These are phyloP conservation scores for Fusarium buharicum DNA, from an alignment of 2,329 filamentous ascomycete genomes.

Conservation along the genomic window DNA sequence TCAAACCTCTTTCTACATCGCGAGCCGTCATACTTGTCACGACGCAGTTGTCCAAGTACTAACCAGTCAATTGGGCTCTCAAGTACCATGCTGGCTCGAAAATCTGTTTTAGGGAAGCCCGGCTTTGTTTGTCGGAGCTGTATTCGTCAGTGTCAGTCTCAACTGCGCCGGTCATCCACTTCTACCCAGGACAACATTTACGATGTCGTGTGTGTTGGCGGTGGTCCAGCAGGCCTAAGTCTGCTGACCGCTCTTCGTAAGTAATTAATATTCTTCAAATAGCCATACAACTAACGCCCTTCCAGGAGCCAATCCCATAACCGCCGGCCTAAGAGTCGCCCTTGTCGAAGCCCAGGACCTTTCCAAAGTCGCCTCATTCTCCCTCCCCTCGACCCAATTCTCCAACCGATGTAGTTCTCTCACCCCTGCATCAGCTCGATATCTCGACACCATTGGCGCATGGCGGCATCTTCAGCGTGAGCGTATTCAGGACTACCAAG, in stretches of 20 bases:
- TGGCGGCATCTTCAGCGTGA: constrained; percentile 80
- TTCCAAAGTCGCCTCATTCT: constrained; percentile 72
- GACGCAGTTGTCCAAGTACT: constrained; percentile 4
- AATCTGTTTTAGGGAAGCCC: constrained; percentile 41
- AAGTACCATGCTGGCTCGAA: constrained; percentile 45
- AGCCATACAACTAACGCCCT: neutral
- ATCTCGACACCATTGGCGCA: constrained; percentile 83
- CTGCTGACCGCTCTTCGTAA: constrained; percentile 80
- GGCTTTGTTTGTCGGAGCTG: constrained; percentile 61
- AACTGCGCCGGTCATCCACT: constrained; percentile 55
- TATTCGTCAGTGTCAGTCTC: constrained; percentile 52
- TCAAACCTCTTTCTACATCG: constrained; percentile 28
- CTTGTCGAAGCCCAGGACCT: constrained; percentile 92
- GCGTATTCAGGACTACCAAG: constrained; percentile 87
- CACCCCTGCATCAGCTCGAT: constrained; percentile 86
- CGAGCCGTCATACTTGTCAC: constrained; percentile 9
- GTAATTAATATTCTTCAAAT: neutral
- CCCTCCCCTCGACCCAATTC: constrained; percentile 74
- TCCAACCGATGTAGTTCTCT: constrained; percentile 97
- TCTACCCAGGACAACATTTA: constrained; percentile 75
- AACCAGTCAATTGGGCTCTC: constrained; percentile 7
- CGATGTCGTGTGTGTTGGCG: constrained; percentile 92
- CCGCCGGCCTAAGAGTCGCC: constrained; percentile 82
- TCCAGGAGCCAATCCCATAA: constrained; percentile 77
- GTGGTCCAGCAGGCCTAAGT: constrained; percentile 88